A percentile compares a stretch with the other conserved stretches of the same genome.
These are phyloP conservation scores for Truncatella angustata DNA, from an alignment of 2,329 filamentous ascomycete genomes.

Conservation along the genomic window DNA sequence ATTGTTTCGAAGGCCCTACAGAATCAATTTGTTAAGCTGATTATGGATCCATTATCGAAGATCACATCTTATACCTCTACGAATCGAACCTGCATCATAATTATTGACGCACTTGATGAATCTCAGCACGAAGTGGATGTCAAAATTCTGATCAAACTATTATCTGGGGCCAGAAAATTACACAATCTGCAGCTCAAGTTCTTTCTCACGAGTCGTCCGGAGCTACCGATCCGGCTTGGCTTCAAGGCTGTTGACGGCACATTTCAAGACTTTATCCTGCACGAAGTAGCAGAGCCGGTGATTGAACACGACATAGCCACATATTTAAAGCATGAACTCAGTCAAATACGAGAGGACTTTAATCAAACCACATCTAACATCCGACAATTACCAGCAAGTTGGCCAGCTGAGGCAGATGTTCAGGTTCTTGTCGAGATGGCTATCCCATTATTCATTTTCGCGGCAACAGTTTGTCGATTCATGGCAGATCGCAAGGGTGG, in stretches of 20 bases:
- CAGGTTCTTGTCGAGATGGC: constrained; percentile 19
- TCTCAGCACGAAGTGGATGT: too few relatives aligned
- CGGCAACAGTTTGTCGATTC: constrained; percentile 29
- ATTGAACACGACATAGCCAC: constrained; percentile 34
- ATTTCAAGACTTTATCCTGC: constrained; percentile 29
- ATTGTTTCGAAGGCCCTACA: constrained; percentile 26
- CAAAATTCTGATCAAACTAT: constrained; percentile 24
- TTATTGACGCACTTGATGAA: constrained; percentile 34
- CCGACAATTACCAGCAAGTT: constrained; percentile 7
- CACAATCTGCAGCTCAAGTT: too few relatives aligned
- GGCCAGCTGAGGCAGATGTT: not conserved
- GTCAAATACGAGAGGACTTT: constrained; percentile 22
- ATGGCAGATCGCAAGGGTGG: constrained; percentile 17
- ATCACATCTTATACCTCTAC: not conserved
- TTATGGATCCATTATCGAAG: constrained; percentile 31
- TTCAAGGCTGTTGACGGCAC: constrained; percentile 26
- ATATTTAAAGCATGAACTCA: constrained; percentile 28
- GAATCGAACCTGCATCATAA: constrained; percentile 15
- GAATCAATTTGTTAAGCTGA: constrained; percentile 39
- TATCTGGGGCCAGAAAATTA: constrained; percentile 16
- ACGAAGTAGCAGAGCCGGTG: constrained; percentile 28
- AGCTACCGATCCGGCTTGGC: constrained; percentile 31
- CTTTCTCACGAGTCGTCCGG: constrained; percentile 41
- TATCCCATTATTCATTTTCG: constrained; percentile 34
- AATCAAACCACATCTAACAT: constrained; percentile 13